Evolutionary conservation across 2,329 filamentous ascomycete species (phyloP).

Genomic region (Fusarium euwallaceae): DNA sequence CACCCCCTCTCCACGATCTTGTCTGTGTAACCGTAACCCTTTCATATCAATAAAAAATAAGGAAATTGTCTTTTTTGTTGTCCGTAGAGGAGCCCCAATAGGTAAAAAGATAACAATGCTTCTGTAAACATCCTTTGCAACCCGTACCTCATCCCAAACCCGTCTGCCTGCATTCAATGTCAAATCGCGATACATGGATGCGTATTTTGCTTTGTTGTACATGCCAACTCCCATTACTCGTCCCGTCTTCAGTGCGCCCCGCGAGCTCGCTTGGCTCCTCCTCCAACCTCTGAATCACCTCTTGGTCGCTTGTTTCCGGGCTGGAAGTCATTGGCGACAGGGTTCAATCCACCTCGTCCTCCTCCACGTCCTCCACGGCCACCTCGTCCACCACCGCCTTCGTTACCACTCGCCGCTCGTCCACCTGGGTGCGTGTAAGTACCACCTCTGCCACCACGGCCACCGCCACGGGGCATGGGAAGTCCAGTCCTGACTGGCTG

Average conservation of each 20-base stretch:
- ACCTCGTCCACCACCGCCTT: constrained; percentile 53
- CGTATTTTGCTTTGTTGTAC: constrained; percentile 41
- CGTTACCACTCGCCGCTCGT: constrained; percentile 51
- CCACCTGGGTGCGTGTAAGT: constrained; percentile 55
- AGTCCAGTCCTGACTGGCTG: constrained; percentile 53
- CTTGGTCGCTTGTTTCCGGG: constrained; percentile 69
- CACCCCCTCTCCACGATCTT: not conserved
- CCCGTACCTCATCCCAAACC: constrained; percentile 25
- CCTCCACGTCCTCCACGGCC: constrained; percentile 58
- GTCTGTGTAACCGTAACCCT: not conserved
- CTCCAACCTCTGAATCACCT: constrained; percentile 63
- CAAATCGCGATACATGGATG: constrained; percentile 36
- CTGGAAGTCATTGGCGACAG: constrained; percentile 67
- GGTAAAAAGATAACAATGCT: constrained; percentile 37
- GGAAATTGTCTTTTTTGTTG: constrained; percentile 40
- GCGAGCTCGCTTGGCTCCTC: constrained; percentile 58
- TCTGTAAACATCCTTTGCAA: constrained; percentile 24
- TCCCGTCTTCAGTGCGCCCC: constrained; percentile 53
- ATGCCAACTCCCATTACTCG: constrained; percentile 27
- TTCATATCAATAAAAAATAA: constrained; percentile 19
- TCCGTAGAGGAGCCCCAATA: constrained; percentile 42
- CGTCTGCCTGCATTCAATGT: constrained; percentile 21
- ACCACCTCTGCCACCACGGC: constrained; percentile 54
- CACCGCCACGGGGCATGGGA: constrained; percentile 58
- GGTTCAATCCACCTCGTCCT: constrained; percentile 61